Conservation (phyloP, 2,329 filamentous ascomycete species). For the Trichoderma lentiforme region DNA sequence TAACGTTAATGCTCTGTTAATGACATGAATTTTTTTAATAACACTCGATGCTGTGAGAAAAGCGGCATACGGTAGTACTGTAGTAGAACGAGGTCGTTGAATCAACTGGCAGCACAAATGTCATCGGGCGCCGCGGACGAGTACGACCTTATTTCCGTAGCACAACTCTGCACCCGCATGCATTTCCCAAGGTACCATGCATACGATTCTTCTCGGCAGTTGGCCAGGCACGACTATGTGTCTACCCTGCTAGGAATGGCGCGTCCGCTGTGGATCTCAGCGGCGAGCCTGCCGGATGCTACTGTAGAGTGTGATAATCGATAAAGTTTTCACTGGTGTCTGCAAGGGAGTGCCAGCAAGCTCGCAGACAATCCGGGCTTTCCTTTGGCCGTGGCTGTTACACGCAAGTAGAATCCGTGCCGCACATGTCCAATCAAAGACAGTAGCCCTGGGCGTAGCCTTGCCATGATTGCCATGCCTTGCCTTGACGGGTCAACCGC, state of each 20-base stretch:
- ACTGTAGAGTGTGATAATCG: constrained; percentile 24
- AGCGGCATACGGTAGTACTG: neutral
- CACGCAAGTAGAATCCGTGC: neutral
- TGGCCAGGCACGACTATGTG: neutral
- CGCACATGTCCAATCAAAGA: neutral
- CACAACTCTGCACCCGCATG: neutral
- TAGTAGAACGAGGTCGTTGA: neutral
- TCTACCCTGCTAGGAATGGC: constrained; percentile 15
- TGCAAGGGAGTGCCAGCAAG: constrained; percentile 19
- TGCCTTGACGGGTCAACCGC: neutral
- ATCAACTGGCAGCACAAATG: neutral
- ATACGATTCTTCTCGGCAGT: constrained; percentile 3
- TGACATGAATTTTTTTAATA: neutral
- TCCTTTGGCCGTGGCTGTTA: neutral
- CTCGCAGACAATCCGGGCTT: neutral
- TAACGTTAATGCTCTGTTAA: neutral
- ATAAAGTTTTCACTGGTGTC: constrained; percentile 25
- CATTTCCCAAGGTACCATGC: neutral
- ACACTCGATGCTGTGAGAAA: neutral
- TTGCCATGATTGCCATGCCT: neutral
- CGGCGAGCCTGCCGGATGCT: constrained; percentile 31
- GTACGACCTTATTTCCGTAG: constrained; percentile 1
- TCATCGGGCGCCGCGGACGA: neutral
- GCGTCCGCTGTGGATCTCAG: constrained; percentile 12
- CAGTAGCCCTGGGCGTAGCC: neutral